Conservation (phyloP, 371 early-diverging fungal genomes). For the Mortierella sp. region DNA sequence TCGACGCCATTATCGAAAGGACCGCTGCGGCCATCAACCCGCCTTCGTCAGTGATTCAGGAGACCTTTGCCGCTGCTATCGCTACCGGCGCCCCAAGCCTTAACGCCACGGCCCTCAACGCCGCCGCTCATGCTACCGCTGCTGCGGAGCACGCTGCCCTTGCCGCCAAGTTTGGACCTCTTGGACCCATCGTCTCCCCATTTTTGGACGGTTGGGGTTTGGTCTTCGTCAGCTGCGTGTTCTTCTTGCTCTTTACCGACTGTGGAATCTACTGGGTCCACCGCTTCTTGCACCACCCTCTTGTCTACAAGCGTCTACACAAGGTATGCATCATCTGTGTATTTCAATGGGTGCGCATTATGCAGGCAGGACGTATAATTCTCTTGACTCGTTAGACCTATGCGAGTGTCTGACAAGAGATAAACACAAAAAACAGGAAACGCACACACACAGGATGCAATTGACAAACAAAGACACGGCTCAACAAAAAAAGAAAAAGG, state of each 20-base stretch:
- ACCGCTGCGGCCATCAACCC: conserved; percentile 19
- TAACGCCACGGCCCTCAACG: conserved; percentile 30
- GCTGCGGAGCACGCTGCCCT: conserved; percentile 16
- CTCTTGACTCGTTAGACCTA: not conserved
- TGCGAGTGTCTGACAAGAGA: not conserved
- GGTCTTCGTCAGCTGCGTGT: conserved; percentile 69
- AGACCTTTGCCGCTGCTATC: conserved; percentile 43
- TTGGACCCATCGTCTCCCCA: conserved; percentile 35
- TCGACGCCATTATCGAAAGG: conserved; percentile 13
- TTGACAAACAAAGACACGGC: not conserved
- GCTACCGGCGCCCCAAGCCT: conserved; percentile 15
- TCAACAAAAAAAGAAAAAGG: not conserved
- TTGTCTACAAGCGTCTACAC: conserved; percentile 89
- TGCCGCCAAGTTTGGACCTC: conserved; percentile 33
- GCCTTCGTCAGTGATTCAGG: conserved; percentile 32
- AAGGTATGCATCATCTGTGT: conserved; percentile 67
- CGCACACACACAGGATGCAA: not conserved
- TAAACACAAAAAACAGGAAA: not conserved
- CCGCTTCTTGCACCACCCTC: conserved; percentile 90
- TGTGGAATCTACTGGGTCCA: conserved; percentile 96
- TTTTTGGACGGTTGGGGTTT: conserved; percentile 76
- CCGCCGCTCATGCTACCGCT: conserved; percentile 20
- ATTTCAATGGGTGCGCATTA: not conserved
- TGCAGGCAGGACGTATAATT: not conserved
- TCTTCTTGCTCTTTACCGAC: conserved; percentile 94